phyloP scores from a whole-genome alignment of 192 early-diverging fungal species.

The Rhizoclosmatium sp. region DNA sequence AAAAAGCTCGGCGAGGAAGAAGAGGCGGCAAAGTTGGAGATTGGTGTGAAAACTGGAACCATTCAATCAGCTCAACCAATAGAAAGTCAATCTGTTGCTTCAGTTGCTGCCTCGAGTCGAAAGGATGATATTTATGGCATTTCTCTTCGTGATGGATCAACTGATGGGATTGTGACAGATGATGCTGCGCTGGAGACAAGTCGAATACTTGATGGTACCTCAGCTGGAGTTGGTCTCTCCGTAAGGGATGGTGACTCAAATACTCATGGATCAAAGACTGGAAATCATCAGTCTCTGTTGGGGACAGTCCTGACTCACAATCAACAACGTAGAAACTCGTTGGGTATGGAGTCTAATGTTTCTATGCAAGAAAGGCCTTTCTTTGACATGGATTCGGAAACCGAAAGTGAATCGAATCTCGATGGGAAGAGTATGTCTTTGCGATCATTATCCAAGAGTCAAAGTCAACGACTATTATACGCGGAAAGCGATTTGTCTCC shows the following conservation, averaged over 20 bases:
- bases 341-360: constrained; percentile 7
- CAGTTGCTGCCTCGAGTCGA: constrained; percentile 16
- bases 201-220: not conserved
- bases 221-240: not conserved
- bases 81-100: constrained; percentile 3
- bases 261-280: not conserved
- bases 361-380: constrained; percentile 16
- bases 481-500: constrained; percentile 19
- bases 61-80: constrained; percentile 19
- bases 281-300: constrained; percentile 12
- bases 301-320: constrained; percentile 8
- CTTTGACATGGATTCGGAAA: constrained; percentile 18
- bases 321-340: constrained; percentile 13
- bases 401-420: constrained; percentile 24
- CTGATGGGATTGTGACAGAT: not conserved
- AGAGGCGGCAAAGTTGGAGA: constrained; percentile 47
- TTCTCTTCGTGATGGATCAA: constrained; percentile 21
- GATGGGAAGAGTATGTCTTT: constrained; percentile 22
- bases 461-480: not conserved
- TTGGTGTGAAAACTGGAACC: constrained; percentile 45
- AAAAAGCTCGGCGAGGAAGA: constrained; percentile 42
- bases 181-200: not conserved
- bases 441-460: constrained; percentile 24
- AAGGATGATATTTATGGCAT: constrained; percentile 8
- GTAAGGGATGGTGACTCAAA: not conserved